Evolutionary conservation across 352 stramenopile species (phyloP).

Genomic region (Globisporangium mamillatum): DNA sequence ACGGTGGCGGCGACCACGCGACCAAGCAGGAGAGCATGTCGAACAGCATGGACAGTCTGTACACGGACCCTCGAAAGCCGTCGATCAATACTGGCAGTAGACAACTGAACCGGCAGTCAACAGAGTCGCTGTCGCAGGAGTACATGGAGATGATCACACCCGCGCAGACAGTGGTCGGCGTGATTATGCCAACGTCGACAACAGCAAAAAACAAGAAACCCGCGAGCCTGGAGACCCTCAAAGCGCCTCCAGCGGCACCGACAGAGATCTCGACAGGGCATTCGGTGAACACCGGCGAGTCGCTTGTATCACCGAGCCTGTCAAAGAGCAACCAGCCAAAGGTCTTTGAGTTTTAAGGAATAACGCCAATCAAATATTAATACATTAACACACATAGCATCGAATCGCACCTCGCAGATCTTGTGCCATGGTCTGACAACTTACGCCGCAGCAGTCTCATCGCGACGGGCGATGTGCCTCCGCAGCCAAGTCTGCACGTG

Average conservation of each 20-base stretch:
- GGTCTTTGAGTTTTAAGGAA: slow-evolving; percentile 17
- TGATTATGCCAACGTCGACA: background rate
- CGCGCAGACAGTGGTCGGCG: background rate
- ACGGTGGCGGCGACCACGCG: background rate
- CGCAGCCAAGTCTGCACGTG: slow-evolving; percentile 30
- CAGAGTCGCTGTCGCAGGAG: slow-evolving; percentile 14
- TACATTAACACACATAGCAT: background rate
- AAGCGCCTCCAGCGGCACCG: background rate
- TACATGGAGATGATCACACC: slow-evolving; percentile 15
- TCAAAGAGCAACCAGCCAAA: background rate
- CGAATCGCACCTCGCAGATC: background rate
- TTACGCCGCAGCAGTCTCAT: slow-evolving; percentile 2
- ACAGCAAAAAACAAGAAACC: background rate
- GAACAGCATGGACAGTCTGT: background rate
- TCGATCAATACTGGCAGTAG: background rate
- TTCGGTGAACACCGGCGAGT: background rate
- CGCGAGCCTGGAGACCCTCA: slow-evolving; percentile 7
- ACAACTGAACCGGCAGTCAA: slow-evolving; percentile 14
- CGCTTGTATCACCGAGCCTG: background rate
- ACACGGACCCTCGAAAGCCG: slow-evolving; percentile 2
- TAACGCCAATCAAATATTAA: background rate
- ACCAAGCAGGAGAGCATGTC: slow-evolving; percentile 1
- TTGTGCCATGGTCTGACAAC: background rate
- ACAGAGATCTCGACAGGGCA: background rate
- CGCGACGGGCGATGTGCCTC: slow-evolving; percentile 8